Percentiles rank a stretch among this genome's conserved stretches.
Evolutionary conservation across 176 grass and related monocot species (phyloP).

Genomic region (Miscanthus lutarioriparius): DNA sequence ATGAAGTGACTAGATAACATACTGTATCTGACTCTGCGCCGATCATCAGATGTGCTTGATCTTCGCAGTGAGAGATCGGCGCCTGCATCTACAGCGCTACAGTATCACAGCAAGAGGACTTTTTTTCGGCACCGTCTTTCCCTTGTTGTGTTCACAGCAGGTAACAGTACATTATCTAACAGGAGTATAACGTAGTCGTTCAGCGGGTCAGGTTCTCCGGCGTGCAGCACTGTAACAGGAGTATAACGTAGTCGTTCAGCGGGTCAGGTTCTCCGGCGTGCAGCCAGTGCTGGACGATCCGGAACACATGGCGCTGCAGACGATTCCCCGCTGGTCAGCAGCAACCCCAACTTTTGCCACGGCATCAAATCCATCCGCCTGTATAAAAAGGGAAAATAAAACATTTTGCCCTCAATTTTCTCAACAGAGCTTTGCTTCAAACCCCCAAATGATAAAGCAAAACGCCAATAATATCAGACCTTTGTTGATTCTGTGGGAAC

Average conservation of each 20-base stretch:
- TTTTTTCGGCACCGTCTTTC: too few species aligned
- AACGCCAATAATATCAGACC: conserved; percentile 32
- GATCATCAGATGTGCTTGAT: too few species aligned
- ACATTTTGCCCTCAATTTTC: background rate
- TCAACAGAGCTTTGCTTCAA: background rate
- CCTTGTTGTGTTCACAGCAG: too few species aligned
- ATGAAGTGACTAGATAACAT: too few species aligned
- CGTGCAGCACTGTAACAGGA: too few species aligned
- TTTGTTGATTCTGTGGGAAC: conserved; percentile 91
- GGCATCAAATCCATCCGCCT: conserved; percentile 76
- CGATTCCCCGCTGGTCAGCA: conserved; percentile 85
- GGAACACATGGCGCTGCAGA: conserved; percentile 66
- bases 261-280: conserved; percentile 70
- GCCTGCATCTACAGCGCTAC: too few species aligned
- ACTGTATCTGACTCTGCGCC: too few species aligned
- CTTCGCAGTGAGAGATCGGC: too few species aligned
- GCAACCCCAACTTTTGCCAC: conserved; percentile 70
- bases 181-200: too few species aligned
- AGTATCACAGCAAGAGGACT: too few species aligned
- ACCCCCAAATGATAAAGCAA: background rate
- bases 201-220: too few species aligned
- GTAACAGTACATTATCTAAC: too few species aligned
- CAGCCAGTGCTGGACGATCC: conserved; percentile 80
- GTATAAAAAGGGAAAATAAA: background rate
- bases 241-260: conserved; percentile 73